A percentile compares a stretch with the other conserved stretches of the same genome.
Conservation (phyloP, 192 early-diverging fungal species). For the Coemansia sp. region DNA sequence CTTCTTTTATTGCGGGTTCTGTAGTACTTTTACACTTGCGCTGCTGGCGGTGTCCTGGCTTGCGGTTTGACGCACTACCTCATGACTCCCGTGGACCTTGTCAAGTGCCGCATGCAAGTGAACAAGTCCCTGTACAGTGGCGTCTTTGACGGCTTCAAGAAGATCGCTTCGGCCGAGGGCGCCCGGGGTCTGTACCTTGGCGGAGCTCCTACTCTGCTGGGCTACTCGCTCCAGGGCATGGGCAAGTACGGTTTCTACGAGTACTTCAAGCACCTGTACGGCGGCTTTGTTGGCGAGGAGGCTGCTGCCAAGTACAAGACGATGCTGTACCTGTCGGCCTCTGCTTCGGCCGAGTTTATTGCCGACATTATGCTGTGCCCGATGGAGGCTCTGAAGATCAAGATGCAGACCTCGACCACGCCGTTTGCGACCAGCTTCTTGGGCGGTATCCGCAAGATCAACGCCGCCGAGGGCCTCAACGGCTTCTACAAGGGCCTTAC, state of each 20-base stretch:
- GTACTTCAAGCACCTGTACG: constrained; percentile 79
- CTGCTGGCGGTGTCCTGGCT: constrained; percentile 61
- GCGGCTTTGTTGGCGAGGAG: constrained; percentile 63
- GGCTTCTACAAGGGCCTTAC: constrained; percentile 71
- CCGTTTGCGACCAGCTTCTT: constrained; percentile 69
- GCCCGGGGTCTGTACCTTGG: constrained; percentile 73
- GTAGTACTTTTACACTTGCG: constrained; percentile 64
- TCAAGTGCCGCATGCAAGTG: constrained; percentile 61
- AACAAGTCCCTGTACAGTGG: constrained; percentile 54
- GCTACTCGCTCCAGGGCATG: constrained; percentile 82
- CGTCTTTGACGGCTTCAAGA: constrained; percentile 57
- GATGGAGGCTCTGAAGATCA: constrained; percentile 82
- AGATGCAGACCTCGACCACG: constrained; percentile 76
- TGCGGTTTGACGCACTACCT: constrained; percentile 67
- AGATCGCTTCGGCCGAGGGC: constrained; percentile 64
- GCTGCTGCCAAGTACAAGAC: constrained; percentile 73
- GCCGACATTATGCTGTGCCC: constrained; percentile 84
- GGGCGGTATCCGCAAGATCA: constrained; percentile 64
- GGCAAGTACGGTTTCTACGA: constrained; percentile 93
- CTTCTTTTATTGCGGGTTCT: constrained; percentile 2
- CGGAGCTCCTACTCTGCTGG: constrained; percentile 72
- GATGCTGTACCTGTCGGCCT: constrained; percentile 66
- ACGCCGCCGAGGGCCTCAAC: constrained; percentile 59
- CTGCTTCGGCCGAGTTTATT: constrained; percentile 77
- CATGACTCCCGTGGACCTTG: constrained; percentile 59